A percentile compares a stretch with the other conserved stretches of the same genome.
phyloP scores from a whole-genome alignment of 2,329 filamentous ascomycete genomes.

The Lachnellula subtilissima region DNA sequence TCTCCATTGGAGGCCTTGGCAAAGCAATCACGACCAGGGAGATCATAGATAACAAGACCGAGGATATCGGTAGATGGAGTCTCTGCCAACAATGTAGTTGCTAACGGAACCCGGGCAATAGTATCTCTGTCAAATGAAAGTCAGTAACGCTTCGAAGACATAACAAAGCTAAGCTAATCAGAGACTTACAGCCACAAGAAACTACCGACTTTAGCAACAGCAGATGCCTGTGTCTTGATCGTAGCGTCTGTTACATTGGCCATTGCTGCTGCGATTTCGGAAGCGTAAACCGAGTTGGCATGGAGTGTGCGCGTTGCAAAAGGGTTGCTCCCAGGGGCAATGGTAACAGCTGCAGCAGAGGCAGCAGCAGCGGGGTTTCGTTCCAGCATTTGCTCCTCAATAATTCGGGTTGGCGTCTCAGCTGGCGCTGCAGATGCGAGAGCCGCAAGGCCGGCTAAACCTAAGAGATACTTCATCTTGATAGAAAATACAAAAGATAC shows the following conservation, averaged over 20 bases:
- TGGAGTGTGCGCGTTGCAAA: slow-evolving; percentile 46
- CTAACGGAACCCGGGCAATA: slow-evolving; percentile 43
- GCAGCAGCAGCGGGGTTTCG: slow-evolving; percentile 1
- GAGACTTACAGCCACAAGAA: slow-evolving; percentile 43
- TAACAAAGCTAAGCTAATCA: background rate
- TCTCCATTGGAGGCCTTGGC: slow-evolving; percentile 55
- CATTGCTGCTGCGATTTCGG: slow-evolving; percentile 48
- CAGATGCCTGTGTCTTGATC: slow-evolving; percentile 33
- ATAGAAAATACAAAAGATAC: slow-evolving; percentile 1
- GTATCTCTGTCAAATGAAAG: slow-evolving; percentile 35
- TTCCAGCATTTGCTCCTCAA: slow-evolving; percentile 11
- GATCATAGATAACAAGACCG: slow-evolving; percentile 48
- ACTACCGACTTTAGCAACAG: slow-evolving; percentile 42
- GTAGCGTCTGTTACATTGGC: slow-evolving; percentile 50
- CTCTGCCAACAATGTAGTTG: slow-evolving; percentile 42
- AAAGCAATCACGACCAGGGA: slow-evolving; percentile 55
- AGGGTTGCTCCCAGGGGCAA: slow-evolving; percentile 39
- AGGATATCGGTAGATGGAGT: slow-evolving; percentile 44
- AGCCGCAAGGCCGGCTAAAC: slow-evolving; percentile 19
- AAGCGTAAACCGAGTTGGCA: slow-evolving; percentile 52
- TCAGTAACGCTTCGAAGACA: slow-evolving; percentile 1
- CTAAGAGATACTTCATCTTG: slow-evolving; percentile 22
- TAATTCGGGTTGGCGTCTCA: slow-evolving; percentile 2
- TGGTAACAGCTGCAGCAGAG: slow-evolving; percentile 19
- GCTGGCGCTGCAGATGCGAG: slow-evolving; percentile 18